Conservation (phyloP, 192 early-diverging fungal genomes). For the Lunasporangiospora selenospora region DNA sequence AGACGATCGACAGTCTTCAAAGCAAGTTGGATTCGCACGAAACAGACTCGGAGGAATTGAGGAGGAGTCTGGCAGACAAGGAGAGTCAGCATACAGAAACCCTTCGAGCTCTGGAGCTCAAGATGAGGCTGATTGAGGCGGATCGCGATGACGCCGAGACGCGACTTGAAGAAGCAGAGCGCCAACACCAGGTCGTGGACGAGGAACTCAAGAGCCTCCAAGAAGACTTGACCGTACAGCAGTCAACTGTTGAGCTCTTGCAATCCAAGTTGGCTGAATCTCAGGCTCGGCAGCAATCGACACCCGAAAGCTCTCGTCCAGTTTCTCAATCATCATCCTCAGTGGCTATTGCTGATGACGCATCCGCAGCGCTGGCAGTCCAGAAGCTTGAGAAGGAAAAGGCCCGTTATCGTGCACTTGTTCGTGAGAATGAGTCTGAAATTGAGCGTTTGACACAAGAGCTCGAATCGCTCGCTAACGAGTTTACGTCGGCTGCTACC, state of each 20-base stretch:
- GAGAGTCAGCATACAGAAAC: slow-evolving; percentile 15
- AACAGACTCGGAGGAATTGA: neutral
- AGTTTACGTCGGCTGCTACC: slow-evolving; percentile 41
- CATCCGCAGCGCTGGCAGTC: slow-evolving; percentile 2
- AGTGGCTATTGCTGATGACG: slow-evolving; percentile 13
- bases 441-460: slow-evolving; percentile 46
- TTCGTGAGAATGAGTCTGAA: slow-evolving; percentile 42
- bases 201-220: slow-evolving; percentile 29
- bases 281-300: too few species aligned
- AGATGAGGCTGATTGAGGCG: slow-evolving; percentile 32
- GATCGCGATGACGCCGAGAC: slow-evolving; percentile 43
- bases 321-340: slow-evolving; percentile 14
- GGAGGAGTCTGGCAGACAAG: neutral
- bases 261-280: slow-evolving; percentile 15
- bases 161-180: slow-evolving; percentile 21
- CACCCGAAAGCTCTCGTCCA: slow-evolving; percentile 14
- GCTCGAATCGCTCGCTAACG: slow-evolving; percentile 43
- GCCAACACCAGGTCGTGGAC: slow-evolving; percentile 19
- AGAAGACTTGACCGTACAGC: slow-evolving; percentile 4
- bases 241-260: slow-evolving; percentile 23
- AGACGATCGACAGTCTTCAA: neutral
- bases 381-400: slow-evolving; percentile 36
- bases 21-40: slow-evolving; percentile 15
- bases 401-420: slow-evolving; percentile 27
- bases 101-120: slow-evolving; percentile 13